phyloP scores from a whole-genome alignment of 2,329 filamentous ascomycete genomes.

The Trichophaea hybrida region DNA sequence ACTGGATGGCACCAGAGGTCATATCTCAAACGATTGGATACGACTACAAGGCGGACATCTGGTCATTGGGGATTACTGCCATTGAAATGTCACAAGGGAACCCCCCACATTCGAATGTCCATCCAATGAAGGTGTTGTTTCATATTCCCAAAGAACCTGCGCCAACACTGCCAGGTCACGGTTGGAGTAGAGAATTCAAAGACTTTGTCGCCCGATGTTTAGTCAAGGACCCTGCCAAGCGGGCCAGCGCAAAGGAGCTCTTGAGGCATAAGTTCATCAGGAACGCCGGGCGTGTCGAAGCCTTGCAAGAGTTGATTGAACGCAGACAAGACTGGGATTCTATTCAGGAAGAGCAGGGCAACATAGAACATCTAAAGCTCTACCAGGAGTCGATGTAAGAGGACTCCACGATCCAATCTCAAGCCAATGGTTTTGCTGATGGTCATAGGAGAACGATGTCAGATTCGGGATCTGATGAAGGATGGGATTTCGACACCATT shows the following conservation, averaged over 20 bases:
- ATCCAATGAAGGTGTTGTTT: conserved; percentile 89
- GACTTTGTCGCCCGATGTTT: conserved; percentile 86
- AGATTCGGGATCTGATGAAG: not conserved
- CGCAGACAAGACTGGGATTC: conserved; percentile 72
- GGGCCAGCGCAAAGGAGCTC: conserved; percentile 74
- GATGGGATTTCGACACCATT: conserved; percentile 19
- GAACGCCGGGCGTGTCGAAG: conserved; percentile 73
- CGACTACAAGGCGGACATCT: conserved; percentile 85
- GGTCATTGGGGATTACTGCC: conserved; percentile 82
- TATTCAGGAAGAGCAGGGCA: conserved; percentile 6
- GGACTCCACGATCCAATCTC: not conserved
- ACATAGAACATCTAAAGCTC: conserved; percentile 11
- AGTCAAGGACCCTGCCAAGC: conserved; percentile 74
- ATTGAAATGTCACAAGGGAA: conserved; percentile 81
- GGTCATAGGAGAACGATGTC: not conserved
- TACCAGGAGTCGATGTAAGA: conserved; percentile 22
- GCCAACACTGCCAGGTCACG: conserved; percentile 62
- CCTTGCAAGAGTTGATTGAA: conserved; percentile 71
- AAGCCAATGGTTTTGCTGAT: not conserved
- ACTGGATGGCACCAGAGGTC: conserved; percentile 99
- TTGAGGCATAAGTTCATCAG: conserved; percentile 79
- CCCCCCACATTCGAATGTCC: conserved; percentile 70
- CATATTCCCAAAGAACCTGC: conserved; percentile 78
- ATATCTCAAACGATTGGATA: conserved; percentile 74
- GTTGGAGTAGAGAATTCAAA: conserved; percentile 80